Base-by-base conservation (phyloP, 1,139 yeast species). In the Kodamaea alishanica region DNA sequence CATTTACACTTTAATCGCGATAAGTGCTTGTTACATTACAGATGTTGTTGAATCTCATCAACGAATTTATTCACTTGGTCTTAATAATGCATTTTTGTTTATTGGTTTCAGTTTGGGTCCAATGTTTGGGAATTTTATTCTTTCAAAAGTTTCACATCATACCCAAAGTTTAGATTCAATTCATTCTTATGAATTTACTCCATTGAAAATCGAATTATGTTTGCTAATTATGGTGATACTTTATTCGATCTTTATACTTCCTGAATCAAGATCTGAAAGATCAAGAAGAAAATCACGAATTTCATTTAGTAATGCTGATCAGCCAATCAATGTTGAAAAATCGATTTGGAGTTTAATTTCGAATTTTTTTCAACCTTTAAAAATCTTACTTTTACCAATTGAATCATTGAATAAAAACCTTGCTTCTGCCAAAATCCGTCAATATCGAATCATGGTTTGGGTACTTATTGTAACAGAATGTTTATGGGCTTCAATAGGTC, bases 71-170 rank as follows among this genome's bases (percentile, higher is more conserved):
- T 63, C 72, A 2, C 63, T 84, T 46, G 87, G 89, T 0, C 57
- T 75, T 30, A 59, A 75, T 26, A 68, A 73, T 41, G 87, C 89
- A 1, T 61, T 76, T 20, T 52, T 82, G 40, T 81, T 73, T 50
- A 63, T 71, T 5, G 89, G 89, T 0, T 56, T 79, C 45, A 80
- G 83, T 1, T 24, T 75, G 10, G 92, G 92, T 1, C 92, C 94
- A 0, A 42, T 79, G 27, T 40, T 73, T 2, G 84, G 86, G 0
- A 77, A 81, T 30, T 38, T 41, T 66, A 27, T 33, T 41, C 30
- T 35, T 20, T 15, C 20, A 15, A 15, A 28, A 25, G 32, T 10
- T 15, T 32, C 28, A 32, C 31, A 6, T 28, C 30, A n/a, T 35
- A 38, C 8, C 15, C 31, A 8, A 7, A 27, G 30, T n/a, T 5